These are phyloP conservation scores for Phyllosticta ampelicida DNA, from an alignment of 2,329 filamentous ascomycete genomes.

Conservation along the genomic window DNA sequence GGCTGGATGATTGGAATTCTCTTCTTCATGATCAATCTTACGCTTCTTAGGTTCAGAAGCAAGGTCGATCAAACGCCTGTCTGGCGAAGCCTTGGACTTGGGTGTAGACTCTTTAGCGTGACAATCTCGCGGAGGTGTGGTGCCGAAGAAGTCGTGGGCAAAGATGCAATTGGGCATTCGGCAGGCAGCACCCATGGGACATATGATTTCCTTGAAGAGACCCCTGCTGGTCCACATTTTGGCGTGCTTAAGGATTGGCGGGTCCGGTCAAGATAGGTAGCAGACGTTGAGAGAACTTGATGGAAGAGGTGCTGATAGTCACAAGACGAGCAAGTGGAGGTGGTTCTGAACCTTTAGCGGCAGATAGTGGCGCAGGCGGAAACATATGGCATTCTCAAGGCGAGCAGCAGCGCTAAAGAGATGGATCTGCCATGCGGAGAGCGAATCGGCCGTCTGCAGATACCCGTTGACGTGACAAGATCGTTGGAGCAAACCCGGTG, in stretches of 20 bases:
- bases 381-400: background rate
- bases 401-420: background rate
- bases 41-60: constrained; percentile 5
- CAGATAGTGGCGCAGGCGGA: background rate
- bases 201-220: constrained; percentile 40
- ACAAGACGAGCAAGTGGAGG: background rate
- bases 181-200: constrained; percentile 42
- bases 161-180: constrained; percentile 48
- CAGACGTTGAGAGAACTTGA: background rate
- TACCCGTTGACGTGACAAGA: background rate
- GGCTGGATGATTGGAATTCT: constrained; percentile 2
- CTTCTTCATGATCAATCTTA: constrained; percentile 18
- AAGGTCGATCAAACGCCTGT: background rate
- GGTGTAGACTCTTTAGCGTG: background rate
- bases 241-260: background rate
- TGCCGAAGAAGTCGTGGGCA: constrained; percentile 34
- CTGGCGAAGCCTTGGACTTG: background rate
- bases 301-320: background rate
- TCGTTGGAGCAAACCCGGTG: background rate
- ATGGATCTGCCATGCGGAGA: background rate
- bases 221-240: constrained; percentile 46
- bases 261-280: background rate
- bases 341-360: background rate
- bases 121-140: background rate
- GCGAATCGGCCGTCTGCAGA: background rate